phyloP scores from a whole-genome alignment of 805 yeast species.

The Diddensiella santjacobensis region DNA sequence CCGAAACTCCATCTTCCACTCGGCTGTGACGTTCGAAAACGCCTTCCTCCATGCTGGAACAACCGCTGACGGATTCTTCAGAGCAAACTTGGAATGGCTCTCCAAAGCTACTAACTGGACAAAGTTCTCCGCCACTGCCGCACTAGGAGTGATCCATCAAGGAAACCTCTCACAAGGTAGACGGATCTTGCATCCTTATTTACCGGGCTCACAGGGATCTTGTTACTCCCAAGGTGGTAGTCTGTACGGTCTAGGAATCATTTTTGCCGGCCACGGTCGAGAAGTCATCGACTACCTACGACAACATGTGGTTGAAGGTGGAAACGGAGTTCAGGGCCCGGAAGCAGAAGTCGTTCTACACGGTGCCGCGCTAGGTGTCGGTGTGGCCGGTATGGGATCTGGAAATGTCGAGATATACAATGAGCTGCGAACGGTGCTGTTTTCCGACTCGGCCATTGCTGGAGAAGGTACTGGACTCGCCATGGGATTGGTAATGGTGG shows the following conservation, averaged over 20 bases:
- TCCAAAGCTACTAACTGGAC: slow-evolving; percentile 99
- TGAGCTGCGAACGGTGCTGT: slow-evolving; percentile 75
- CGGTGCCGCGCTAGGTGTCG: slow-evolving; percentile 93
- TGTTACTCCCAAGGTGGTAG: slow-evolving; percentile 95
- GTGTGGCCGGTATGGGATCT: slow-evolving; percentile 96
- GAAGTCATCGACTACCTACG: slow-evolving; percentile 74
- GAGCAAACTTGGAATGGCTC: slow-evolving; percentile 90
- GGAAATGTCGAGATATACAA: slow-evolving; percentile 71
- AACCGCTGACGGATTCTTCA: slow-evolving; percentile 87
- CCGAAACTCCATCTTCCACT: slow-evolving; percentile 88
- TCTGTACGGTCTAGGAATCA: slow-evolving; percentile 84
- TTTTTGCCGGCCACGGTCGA: slow-evolving; percentile 94
- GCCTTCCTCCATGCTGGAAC: slow-evolving; percentile 97
- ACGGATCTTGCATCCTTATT: slow-evolving; percentile 80
- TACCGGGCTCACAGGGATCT: slow-evolving; percentile 76
- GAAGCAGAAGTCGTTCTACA: slow-evolving; percentile 85
- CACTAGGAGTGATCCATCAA: slow-evolving; percentile 93
- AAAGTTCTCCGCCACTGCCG: slow-evolving; percentile 95
- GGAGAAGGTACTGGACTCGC: slow-evolving; percentile 96
- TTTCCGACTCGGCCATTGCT: slow-evolving; percentile 86
- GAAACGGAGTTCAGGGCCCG: slow-evolving; percentile 34
- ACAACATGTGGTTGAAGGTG: slow-evolving; percentile 52
- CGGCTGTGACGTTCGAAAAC: slow-evolving; percentile 91
- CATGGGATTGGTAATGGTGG: slow-evolving; percentile 94
- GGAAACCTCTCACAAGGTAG: slow-evolving; percentile 92